phyloP scores from a whole-genome alignment of 2,329 filamentous ascomycete species.

The Truncatella angustata region DNA sequence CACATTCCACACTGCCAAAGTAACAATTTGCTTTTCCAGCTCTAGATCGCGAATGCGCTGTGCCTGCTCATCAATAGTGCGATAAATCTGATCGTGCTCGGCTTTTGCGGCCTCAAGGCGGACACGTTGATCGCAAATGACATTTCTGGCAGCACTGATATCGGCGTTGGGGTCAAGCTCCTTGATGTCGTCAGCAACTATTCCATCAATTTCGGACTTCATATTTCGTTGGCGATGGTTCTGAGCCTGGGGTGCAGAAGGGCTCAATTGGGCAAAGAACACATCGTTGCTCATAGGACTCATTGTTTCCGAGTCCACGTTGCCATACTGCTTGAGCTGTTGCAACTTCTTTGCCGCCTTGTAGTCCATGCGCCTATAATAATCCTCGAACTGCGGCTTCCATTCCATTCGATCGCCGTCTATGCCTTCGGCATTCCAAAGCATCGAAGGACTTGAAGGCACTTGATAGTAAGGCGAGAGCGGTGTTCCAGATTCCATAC shows the following conservation, averaged over 20 bases:
- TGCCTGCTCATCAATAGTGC: not conserved
- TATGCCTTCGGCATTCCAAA: slow-evolving; percentile 22
- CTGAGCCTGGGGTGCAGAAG: not conserved
- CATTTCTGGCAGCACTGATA: slow-evolving; percentile 5
- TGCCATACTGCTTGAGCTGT: slow-evolving; percentile 9
- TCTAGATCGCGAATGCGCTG: not conserved
- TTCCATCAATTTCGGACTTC: not conserved
- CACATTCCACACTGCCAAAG: slow-evolving; percentile 1
- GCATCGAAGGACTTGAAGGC: slow-evolving; percentile 21
- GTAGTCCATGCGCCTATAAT: slow-evolving; percentile 32
- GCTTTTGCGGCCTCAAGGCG: not conserved
- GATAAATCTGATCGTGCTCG: not conserved
- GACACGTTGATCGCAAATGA: not conserved
- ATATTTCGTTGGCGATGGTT: not conserved
- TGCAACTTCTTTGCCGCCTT: slow-evolving; percentile 20
- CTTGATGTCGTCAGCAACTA: not conserved
- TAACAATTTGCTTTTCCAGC: not conserved
- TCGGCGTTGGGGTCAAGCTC: not conserved
- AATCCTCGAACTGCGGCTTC: slow-evolving; percentile 17
- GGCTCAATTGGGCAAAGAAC: slow-evolving; percentile 11
- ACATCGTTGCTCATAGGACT: slow-evolving; percentile 13
- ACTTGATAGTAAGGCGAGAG: slow-evolving; percentile 23
- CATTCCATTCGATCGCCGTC: slow-evolving; percentile 11
- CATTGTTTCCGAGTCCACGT: not conserved
- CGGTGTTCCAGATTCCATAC: slow-evolving; percentile 21